Base-by-base conservation (phyloP, 352 stramenopile species). In the Hyaloperonospora arabidopsidis region DNA sequence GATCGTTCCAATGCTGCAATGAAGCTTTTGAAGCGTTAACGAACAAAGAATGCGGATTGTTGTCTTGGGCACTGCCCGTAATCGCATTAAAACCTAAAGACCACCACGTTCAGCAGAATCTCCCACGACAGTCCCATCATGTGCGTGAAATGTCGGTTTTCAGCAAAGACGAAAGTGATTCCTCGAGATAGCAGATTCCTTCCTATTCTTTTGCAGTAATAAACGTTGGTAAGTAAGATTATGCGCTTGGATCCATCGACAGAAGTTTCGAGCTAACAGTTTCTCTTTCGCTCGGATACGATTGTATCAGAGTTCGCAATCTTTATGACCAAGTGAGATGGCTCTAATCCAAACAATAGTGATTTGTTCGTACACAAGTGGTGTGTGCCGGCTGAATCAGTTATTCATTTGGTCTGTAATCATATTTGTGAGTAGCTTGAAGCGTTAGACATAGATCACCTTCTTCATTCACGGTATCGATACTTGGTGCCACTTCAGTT, bases 221-320 rank as follows among this genome's bases (percentile, higher is more conserved):
- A 55, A 0, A 55, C 46, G n/a, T 61, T 36, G 0, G 46, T 61
- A 2, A 61, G 39, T 5, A 54, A 19, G 11, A 61, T 50, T 14
- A 6, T 51, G 12, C 29, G 39, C 10, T 46, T 49, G 2, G 28
- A 18, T 6, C 46, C 38, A 7, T 49, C 39, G 13, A 55, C 38
- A 2, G 5, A 29, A 19, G 46, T 51, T 8, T 45, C 11, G 19
- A 55, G 46, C 8, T 55, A 18, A 5, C 25, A 54, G 19, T 47
- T 51, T 8, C 38, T 38, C 7, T 51, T 55, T 1, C 49, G 46
- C 0, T 11, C 39, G 25, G 54, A 35, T 15, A 21, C 19, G 3
- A 46, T 51, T 19, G 28, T 51, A 18, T 54, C 28, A 13, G 54
- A 61, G 22, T 54, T 61, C 0, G 46, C 18, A 19, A 61, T n/a